Percentiles rank a stretch among this genome's conserved stretches.
Evolutionary conservation across 441 rosid species (phyloP).

Genomic region (Pelargonium fulgidum): DNA sequence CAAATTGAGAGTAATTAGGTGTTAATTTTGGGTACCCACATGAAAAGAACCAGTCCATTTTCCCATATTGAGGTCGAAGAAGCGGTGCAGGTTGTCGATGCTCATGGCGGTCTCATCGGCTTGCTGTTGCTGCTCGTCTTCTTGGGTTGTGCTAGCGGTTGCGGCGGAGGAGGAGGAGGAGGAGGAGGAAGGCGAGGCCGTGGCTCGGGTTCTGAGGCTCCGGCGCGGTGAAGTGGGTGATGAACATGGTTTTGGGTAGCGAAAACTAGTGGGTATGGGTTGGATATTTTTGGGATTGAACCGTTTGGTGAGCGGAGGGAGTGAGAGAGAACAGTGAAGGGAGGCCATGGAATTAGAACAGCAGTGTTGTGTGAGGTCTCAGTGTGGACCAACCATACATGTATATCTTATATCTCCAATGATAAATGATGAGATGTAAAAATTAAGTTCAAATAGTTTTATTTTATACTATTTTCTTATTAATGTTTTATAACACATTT

Average conservation of each 20-base stretch:
- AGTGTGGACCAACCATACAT: background rate
- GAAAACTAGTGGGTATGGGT: slow-evolving; percentile 16
- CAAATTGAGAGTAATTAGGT: background rate
- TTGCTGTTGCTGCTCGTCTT: slow-evolving; percentile 5
- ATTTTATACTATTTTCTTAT: no score
- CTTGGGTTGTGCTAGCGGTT: slow-evolving; percentile 26
- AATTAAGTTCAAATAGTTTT: no score
- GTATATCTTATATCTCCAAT: background rate
- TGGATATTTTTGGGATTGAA: background rate
- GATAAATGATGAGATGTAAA: no score
- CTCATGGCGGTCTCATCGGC: slow-evolving; percentile 36
- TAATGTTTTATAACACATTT: no score
- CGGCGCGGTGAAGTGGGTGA: slow-evolving; percentile 20
- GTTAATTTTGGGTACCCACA: slow-evolving; percentile 26
- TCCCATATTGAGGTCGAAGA: slow-evolving; percentile 58
- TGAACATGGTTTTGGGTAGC: slow-evolving; percentile 11
- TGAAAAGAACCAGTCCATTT: slow-evolving; percentile 82
- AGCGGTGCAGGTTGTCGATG: slow-evolving; percentile 61
- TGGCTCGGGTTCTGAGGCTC: slow-evolving; percentile 24
- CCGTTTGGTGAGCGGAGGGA: slow-evolving; percentile 16
- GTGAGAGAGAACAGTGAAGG: slow-evolving; percentile 15
- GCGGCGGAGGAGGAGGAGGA: no score
- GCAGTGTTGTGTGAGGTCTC: background rate
- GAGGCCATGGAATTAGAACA: slow-evolving; percentile 28
- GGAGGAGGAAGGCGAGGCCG: slow-evolving; percentile 22